A percentile compares a stretch with the other conserved stretches of the same genome.
These are phyloP conservation scores for Adansonia gregorii DNA, from an alignment of 441 rosid species.

Conservation along the genomic window DNA sequence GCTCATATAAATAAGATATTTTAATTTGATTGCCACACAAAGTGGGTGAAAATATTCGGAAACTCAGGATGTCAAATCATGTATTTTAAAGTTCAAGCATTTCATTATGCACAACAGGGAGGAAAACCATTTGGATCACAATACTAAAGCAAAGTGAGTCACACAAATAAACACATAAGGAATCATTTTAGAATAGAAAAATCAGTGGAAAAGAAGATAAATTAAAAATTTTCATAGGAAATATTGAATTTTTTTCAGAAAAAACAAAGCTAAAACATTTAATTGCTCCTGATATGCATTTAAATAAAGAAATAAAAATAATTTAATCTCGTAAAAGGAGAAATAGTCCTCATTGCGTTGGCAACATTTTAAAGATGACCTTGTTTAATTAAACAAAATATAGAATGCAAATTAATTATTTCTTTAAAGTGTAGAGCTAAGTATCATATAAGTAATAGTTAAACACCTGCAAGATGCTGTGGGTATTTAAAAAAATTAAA, in stretches of 20 bases:
- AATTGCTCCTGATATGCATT: conserved; percentile 11
- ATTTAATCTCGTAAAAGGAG: neutral
- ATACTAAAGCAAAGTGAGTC: neutral
- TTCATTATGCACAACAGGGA: neutral
- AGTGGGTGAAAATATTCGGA: conserved; percentile 13
- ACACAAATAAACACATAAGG: conserved; percentile 8
- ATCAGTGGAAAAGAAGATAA: neutral
- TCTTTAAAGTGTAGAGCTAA: neutral
- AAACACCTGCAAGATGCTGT: neutral
- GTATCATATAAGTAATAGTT: neutral
- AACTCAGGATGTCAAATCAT: neutral
- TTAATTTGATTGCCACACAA: conserved; percentile 1
- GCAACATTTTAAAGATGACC: neutral
- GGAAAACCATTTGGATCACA: neutral
- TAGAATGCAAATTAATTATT: conserved; percentile 3
- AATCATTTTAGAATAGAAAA: neutral
- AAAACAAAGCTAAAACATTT: neutral
- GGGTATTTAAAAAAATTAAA: neutral
- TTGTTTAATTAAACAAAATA: no score
- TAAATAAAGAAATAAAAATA: conserved; percentile 2
- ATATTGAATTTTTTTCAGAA: neutral
- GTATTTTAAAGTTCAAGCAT: conserved; percentile 12
- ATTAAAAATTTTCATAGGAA: neutral
- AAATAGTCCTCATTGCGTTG: neutral
- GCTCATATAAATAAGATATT: conserved; percentile 32